Base-by-base conservation (phyloP, 129 eudicot species). In the Escallonia herrerae region DNA sequence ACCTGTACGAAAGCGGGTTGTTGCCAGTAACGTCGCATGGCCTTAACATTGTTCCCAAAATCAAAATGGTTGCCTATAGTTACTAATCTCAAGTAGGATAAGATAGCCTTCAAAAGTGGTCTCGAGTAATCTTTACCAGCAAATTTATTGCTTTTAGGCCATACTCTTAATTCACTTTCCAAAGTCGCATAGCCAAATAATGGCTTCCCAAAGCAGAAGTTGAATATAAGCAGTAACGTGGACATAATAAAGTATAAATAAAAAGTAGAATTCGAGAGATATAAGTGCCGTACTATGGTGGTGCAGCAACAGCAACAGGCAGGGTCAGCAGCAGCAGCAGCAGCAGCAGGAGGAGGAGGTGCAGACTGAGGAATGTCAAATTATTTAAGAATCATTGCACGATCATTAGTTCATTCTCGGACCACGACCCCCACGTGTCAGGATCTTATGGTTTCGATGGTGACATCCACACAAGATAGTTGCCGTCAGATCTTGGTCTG, bases 321-420 rank as follows among this genome's bases (percentile, higher is more conserved):
- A 9, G 14, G 42, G 63, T 50, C 56, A 8, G 65, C 66, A 70
- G 76, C 79, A 72, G 79, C 63, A 76, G 63, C 57, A 58, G 72
- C 60, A 68, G 56, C n/a, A n/a, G n/a, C n/a, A n/a, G n/a, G 71
- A 37, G 69, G 75, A 22, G 33, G 33, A 22, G 33, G 33, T 22
- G 33, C 33, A 22, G 33, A 22, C 33, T 64, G 74, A 80, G 71
- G 81, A 75, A 80, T 80, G 84, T 75, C 81, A 80, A 80, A 80
- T 80, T 71, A 80, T 80, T 80, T 71, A 75, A 75, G 77, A 80
- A 80, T 80, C 78, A 80, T 80, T 75, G 75, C 84, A 56, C 78
- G 40, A 75, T 80, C 84, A 80, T 75, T 75, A 41, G 50, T 66
- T 71, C 84, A 75, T 75, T 62, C 72, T 62, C 69, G 48, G 71